These are phyloP conservation scores for Aspergillus ochraceoroseus DNA, from an alignment of 2,329 filamentous ascomycete species.

Conservation along the genomic window DNA sequence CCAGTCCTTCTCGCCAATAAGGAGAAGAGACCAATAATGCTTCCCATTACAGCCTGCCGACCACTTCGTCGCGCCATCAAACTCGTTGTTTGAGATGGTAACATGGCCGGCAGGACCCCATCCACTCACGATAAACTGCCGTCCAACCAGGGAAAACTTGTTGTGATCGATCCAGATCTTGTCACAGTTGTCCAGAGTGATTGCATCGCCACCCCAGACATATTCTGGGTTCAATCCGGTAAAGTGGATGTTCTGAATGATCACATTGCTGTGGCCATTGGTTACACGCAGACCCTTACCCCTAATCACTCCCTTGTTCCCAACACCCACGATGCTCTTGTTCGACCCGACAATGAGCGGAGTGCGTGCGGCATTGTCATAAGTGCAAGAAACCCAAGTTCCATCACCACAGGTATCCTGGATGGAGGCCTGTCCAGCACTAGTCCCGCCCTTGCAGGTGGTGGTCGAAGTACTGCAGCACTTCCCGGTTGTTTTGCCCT, in stretches of 20 bases:
- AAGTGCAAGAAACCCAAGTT: constrained; percentile 33
- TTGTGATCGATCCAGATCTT: constrained; percentile 49
- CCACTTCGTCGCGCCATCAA: constrained; percentile 52
- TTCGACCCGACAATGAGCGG: constrained; percentile 53
- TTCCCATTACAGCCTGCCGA: constrained; percentile 56
- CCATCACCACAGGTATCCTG: constrained; percentile 13
- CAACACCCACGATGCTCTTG: constrained; percentile 55
- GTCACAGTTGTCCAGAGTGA: constrained; percentile 48
- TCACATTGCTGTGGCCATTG: constrained; percentile 51
- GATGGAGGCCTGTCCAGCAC: constrained; percentile 15
- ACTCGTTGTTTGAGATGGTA: constrained; percentile 57
- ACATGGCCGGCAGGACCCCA: constrained; percentile 51
- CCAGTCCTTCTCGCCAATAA: constrained; percentile 52
- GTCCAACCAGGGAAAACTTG: constrained; percentile 52
- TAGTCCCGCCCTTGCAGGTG: constrained; percentile 13
- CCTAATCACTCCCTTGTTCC: constrained; percentile 52
- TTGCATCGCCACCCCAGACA: constrained; percentile 58
- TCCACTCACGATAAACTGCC: constrained; percentile 58
- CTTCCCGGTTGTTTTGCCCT: constrained; percentile 43
- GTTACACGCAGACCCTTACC: constrained; percentile 54
- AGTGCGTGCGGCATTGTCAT: constrained; percentile 49
- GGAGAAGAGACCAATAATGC: constrained; percentile 58
- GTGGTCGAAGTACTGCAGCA: constrained; percentile 15
- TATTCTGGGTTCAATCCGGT: constrained; percentile 53
- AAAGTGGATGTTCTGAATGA: constrained; percentile 46